These are phyloP conservation scores for Mycosarcoma maydis DNA, from an alignment of 1,284 basidiomycete genomes.

Conservation along the genomic window DNA sequence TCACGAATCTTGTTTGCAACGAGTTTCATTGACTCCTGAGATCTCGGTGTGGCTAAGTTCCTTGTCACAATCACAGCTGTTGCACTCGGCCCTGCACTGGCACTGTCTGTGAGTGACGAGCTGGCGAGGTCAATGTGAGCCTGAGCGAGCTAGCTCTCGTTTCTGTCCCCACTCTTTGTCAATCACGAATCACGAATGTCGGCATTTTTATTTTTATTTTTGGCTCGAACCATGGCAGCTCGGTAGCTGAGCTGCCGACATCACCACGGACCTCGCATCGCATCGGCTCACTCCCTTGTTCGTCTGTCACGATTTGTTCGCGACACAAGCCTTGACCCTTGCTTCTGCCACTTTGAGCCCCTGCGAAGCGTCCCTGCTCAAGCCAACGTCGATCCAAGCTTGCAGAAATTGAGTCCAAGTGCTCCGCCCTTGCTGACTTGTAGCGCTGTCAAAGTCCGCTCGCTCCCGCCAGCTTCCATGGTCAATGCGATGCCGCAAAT, in stretches of 20 bases:
- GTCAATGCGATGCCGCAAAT: too few species aligned
- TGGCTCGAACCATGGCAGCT: constrained; percentile 3
- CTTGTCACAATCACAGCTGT: too few species aligned
- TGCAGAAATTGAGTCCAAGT: not conserved
- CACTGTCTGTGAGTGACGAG: too few species aligned
- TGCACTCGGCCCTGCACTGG: too few species aligned
- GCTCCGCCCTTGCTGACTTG: not conserved
- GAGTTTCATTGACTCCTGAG: constrained; percentile 3
- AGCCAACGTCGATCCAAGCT: constrained; percentile 8
- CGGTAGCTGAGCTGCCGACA: too few species aligned
- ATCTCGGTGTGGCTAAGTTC: not conserved
- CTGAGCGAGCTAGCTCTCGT: too few species aligned
- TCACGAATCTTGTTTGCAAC: not conserved
- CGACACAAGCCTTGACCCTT: constrained; percentile 19
- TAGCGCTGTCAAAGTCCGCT: not conserved
- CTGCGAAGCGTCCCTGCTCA: not conserved
- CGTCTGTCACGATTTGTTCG: not conserved
- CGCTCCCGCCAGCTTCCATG: not conserved
- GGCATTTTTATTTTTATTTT: too few species aligned
- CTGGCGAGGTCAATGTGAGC: too few species aligned
- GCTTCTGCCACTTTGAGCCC: constrained; percentile 9
- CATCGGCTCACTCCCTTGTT: not conserved
- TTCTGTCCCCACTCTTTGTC: constrained; percentile 1
- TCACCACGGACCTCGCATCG: not conserved
- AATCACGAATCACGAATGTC: too few species aligned